Evolutionary conservation across 495 filamentous ascomycete species (phyloP), one percentile per base, ranked within the genome.

Genomic region (Cercophora scortea): DNA sequence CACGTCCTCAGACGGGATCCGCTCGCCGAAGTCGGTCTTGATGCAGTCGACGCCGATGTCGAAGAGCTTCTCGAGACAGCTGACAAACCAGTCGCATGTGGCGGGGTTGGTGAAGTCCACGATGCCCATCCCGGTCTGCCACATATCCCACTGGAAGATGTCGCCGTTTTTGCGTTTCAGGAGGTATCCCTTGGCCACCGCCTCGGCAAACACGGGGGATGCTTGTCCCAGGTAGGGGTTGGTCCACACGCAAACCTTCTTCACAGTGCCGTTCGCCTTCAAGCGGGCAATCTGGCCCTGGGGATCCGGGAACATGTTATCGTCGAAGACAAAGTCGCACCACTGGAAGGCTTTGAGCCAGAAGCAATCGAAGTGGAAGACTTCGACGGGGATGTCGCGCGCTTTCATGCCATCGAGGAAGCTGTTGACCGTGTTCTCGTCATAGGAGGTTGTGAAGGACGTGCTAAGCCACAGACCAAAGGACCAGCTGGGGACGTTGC

Each of bases 11-110:
- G 75, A 72, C 0, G 85, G 84, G 45, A 87, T 85, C 34, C 84
- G 74, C 65, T 88, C 84, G 13, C 83, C 84, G 54, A 88, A 88
- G 64, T 89, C 85, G 13, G 85, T 87, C 61, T 87, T 88, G 75
- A 88, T 79, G 45, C 74, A 75, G 66, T 87, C 81, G 45, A 89
- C 75, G 9, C 85, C 85, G 52, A 78, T 74, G 44, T 83, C 77
- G 61, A 85, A 82, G 1, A 88, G 76, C 2, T 65, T 68, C 33
- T 81, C 69, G 8, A 88, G 65, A 54, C 84, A 82, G 3, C 53
- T 54, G 51, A 64, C 65, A 57, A 76, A 88, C 85, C 84, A 88
- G 15, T 68, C 58, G 46, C 74, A 74, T 7, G 84, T 84, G 17
- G 73, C 76, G 2, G 84, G 85, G 61, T 88, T 88, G 5, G 85